phyloP scores from a whole-genome alignment of 805 yeast species.

The Grigorovia jiainica region DNA sequence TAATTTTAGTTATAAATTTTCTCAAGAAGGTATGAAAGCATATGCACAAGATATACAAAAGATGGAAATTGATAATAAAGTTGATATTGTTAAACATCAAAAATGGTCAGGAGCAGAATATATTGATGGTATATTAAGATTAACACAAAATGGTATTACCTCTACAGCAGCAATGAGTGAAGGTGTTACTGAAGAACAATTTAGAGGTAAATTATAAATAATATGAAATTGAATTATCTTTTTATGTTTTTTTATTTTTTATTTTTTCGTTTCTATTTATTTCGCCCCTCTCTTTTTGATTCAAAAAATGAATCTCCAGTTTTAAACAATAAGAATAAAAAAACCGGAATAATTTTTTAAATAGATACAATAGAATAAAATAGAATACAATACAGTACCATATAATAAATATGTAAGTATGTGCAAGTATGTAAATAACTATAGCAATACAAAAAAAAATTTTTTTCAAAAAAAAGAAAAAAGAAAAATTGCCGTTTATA shows the following conservation, averaged over 20 bases:
- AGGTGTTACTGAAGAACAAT: constrained; percentile 97
- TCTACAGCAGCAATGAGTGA: constrained; percentile 98
- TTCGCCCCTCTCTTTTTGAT: too few relatives aligned
- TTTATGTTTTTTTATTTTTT: neutral
- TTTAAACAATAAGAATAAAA: too few relatives aligned
- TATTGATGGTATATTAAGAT: constrained; percentile 79
- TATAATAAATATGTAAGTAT: too few relatives aligned
- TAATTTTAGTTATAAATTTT: constrained; percentile 68
- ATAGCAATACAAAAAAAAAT: too few relatives aligned
- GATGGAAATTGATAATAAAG: constrained; percentile 78
- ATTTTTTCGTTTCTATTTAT: neutral
- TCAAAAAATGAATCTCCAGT: too few relatives aligned
- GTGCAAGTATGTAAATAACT: too few relatives aligned
- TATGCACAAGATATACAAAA: constrained; percentile 83
- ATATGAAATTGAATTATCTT: too few relatives aligned
- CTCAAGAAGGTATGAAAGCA: constrained; percentile 87
- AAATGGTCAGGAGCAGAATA: constrained; percentile 99
- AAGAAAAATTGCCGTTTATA: too few relatives aligned
- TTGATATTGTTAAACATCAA: constrained; percentile 95
- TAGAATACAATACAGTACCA: too few relatives aligned
- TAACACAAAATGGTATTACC: constrained; percentile 89
- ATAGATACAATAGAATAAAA: too few relatives aligned
- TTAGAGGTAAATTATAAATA: constrained; percentile 35
- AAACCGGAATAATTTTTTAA: too few relatives aligned
- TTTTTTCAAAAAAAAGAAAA: too few relatives aligned